These are phyloP conservation scores for Eutypa lata DNA, from an alignment of 2,329 filamentous ascomycete species.

Conservation along the genomic window DNA sequence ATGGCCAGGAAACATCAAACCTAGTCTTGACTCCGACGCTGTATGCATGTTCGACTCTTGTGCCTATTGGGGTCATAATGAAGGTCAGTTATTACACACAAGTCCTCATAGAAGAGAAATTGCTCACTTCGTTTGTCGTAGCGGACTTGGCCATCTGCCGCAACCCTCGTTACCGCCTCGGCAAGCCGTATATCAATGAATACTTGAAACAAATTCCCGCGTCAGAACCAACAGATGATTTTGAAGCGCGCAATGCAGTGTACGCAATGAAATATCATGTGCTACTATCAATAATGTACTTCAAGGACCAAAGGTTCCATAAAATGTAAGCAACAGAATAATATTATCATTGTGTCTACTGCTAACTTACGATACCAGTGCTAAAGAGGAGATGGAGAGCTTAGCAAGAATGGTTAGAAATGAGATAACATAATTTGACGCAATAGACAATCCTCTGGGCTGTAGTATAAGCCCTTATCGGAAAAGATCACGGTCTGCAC, in stretches of 20 bases:
- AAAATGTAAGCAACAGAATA: slow-evolving; percentile 1
- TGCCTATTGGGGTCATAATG: slow-evolving; percentile 23
- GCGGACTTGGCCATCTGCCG: slow-evolving; percentile 23
- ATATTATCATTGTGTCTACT: background rate
- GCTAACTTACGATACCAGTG: too few relatives aligned
- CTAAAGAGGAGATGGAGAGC: too few relatives aligned
- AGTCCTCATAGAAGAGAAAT: background rate
- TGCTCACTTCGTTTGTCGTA: background rate
- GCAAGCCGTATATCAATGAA: slow-evolving; percentile 19
- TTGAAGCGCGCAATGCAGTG: slow-evolving; percentile 24
- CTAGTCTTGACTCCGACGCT: slow-evolving; percentile 2
- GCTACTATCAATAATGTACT: slow-evolving; percentile 19
- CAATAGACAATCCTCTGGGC: too few relatives aligned
- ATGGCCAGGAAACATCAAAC: slow-evolving; percentile 23
- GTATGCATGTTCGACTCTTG: slow-evolving; percentile 20
- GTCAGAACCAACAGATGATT: slow-evolving; percentile 25
- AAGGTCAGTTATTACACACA: slow-evolving; percentile 10
- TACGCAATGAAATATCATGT: slow-evolving; percentile 24
- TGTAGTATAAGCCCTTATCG: too few relatives aligned
- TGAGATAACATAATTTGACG: too few relatives aligned
- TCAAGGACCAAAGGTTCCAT: slow-evolving; percentile 4
- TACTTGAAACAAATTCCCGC: slow-evolving; percentile 22
- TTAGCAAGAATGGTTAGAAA: too few relatives aligned
- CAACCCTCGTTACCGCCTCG: slow-evolving; percentile 21
- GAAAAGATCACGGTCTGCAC: too few relatives aligned